Evolutionary conservation across 106 monocot genomes (phyloP), one percentile per base, ranked within the genome.

Genomic region (Dendrobium chrysotoxum): DNA sequence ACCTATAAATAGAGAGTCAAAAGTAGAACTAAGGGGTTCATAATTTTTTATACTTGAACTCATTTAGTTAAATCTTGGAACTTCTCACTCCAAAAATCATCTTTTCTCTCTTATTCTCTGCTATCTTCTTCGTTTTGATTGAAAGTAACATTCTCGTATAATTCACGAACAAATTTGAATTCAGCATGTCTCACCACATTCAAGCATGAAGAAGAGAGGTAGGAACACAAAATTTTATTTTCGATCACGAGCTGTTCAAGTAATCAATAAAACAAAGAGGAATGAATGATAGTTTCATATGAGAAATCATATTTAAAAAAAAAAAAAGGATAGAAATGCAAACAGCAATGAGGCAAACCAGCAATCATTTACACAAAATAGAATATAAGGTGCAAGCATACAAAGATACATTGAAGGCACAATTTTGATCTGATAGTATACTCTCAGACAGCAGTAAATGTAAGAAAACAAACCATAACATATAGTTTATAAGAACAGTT

Each of bases 281-380:
- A 42, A 21, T 53, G 47, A 53, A 35, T 71, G 72, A 53, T 26
- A 80, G 30, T 54, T 80, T 7, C 45, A 41, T 35, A 35, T 66
- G 50, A 28, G 12, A 68, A 38, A 18, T 44, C 70, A 77, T 8
- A 13, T 28, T 16, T 80, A 30, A 10, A 23, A 28, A 75, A 35
- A 35, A 35, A 2, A 0, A 35, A 1, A 86, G 79, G 44, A n/a
- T n/a, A n/a, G n/a, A 79, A 83, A 45, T 77, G 76, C 79, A 82
- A 76, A 55, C 79, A 76, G 23, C 0, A 76, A 5, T 40, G 40
- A 5, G 76, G 76, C 76, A 46, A 25, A 46, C 44, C 21, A 76
- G 47, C 83, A 75, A 80, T 47, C 79, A 86, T 86, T 83, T 80
- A 86, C 67, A 86, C 57, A 79, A 66, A 77, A 39, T 74, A 42